phyloP scores from a whole-genome alignment of 129 eudicot species.

The Flaveria robusta region DNA sequence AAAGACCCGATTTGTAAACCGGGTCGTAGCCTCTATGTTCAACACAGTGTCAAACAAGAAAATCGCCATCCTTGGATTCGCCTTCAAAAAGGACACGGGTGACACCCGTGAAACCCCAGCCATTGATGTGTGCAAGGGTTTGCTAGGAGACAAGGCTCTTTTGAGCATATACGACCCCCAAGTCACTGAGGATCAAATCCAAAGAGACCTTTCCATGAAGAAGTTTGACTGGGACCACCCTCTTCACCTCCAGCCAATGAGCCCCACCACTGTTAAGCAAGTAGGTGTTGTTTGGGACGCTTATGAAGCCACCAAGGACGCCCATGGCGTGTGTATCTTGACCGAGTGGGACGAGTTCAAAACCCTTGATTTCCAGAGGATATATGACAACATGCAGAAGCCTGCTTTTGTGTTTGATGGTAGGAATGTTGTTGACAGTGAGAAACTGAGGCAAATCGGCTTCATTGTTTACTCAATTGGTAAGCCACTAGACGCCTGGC shows the following conservation, averaged over 20 bases:
- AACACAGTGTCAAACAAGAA: slow-evolving; percentile 14
- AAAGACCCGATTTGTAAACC: slow-evolving; percentile 10
- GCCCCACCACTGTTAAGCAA: slow-evolving; percentile 78
- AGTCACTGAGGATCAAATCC: slow-evolving; percentile 90
- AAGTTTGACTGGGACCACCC: slow-evolving; percentile 95
- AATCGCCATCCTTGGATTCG: slow-evolving; percentile 14
- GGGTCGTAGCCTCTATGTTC: slow-evolving; percentile 12
- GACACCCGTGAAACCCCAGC: slow-evolving; percentile 57
- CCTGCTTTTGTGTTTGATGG: slow-evolving; percentile 91
- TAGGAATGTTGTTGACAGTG: slow-evolving; percentile 60
- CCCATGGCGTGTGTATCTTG: slow-evolving; percentile 75
- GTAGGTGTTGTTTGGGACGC: slow-evolving; percentile 81
- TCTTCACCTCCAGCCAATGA: slow-evolving; percentile 91
- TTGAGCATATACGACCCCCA: slow-evolving; percentile 89
- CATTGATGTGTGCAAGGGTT: slow-evolving; percentile 84
- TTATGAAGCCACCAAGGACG: slow-evolving; percentile 79
- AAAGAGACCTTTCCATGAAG: slow-evolving; percentile 77
- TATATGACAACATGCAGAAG: slow-evolving; percentile 83
- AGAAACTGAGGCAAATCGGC: slow-evolving; percentile 74
- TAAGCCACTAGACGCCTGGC: slow-evolving; percentile 95
- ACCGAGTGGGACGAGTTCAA: slow-evolving; percentile 95
- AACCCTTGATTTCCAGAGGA: slow-evolving; percentile 70
- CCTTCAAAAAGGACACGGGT: slow-evolving; percentile 17
- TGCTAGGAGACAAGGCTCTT: slow-evolving; percentile 75
- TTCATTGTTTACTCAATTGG: slow-evolving; percentile 91